Base-by-base conservation (phyloP, 225 moss, liverwort and hornwort genomes). In the Polytrichum formosum region DNA sequence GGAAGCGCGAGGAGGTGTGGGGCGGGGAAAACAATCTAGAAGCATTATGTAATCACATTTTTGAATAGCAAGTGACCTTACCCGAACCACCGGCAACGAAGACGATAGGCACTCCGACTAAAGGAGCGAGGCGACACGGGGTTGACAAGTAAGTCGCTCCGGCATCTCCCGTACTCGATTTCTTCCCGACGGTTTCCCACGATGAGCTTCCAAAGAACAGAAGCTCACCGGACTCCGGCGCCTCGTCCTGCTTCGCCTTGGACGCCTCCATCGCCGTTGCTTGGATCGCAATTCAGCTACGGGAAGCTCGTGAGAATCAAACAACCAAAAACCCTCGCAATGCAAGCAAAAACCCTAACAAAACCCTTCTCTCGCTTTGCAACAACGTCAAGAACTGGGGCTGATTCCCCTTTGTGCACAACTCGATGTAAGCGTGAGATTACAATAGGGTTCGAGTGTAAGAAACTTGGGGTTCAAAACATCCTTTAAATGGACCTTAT, bases 101-200 rank as follows among this genome's bases (percentile, higher is more conserved):
- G 71, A 70, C 79, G 75, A 88, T 88, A 72, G 81, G 79, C 55
- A 88, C 75, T 10, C 80, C 79, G 5, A 23, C 46, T 28, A 88
- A 67, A 6, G 59, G 54, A 31, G 63, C 69, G 29, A 88, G 79
- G 17, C 84, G 77, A 18, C 70, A 18, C 18, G 84, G 88, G 0
- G 65, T 65, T 2, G 77, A 59, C 63, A 82, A 65, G 29, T 64
- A 27, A 4, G 81, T 67, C 21, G 61, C 60, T 61, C 69, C 65
- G 56, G 77, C 77, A n/a, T 88, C 88, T 65, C 62, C 74, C n/a
- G 60, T 29, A 20, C 20, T n/a, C 62, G 81, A 82, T 54, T 84
- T 88, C 35, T 78, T 76, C 10, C 84, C 84, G 54, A 88, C 68
- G 18, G 84, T 79, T 60, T 84, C 88, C 88, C 88, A 88, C 1